Base-by-base conservation (phyloP, 768 basidiomycete genomes). In the Suillus subluteus region DNA sequence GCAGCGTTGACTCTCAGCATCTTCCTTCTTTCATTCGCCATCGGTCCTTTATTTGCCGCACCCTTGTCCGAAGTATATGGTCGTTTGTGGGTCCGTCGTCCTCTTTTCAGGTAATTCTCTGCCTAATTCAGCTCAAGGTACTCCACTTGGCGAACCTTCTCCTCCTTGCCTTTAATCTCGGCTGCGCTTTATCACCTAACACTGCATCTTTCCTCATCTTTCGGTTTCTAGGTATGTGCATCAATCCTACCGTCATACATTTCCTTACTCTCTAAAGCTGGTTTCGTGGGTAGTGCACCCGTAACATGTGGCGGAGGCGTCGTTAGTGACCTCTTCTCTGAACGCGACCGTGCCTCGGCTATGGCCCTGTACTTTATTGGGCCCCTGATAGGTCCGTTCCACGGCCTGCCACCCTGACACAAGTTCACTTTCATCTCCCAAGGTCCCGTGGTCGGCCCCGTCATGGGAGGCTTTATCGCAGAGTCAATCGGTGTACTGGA, bases 321-420 rank as follows among this genome's bases (percentile, higher is more conserved):
- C 6, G 75, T 92, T 23, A 82, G 86, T 16, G 91, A 92, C 71
- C 76, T 92, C 16, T 92, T 91, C 70, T 80, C 85, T 1, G 87
- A 87, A 62, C 80, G 78, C 18, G 87, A 88, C 13, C 82, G 87
- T 37, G 88, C 86, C 3, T 84, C 84, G 3, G 90, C 91, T 5
- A 92, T 91, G 90, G 88, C 90, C 0, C 66, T 91, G 2, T 92
- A 86, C 73, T 83, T 76, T 62, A 72, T 91, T 0, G 91, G 88
- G 0, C 89, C 40, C 89, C 37, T 80, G 56, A 79, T 90, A 62
- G 89, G 86, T 82, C 70, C 55, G 32, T 35, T 55, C 18, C 18
- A 21, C 11, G 0, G 11, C 1, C 18, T 21, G 32, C 35, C 26
- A 3, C n/a, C 12, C 13, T 12, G 1, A n/a, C 56, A 38, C 13